Evolutionary conservation across 2,329 filamentous ascomycete species (phyloP).

Genomic region (Cladophialophora psammophila): DNA sequence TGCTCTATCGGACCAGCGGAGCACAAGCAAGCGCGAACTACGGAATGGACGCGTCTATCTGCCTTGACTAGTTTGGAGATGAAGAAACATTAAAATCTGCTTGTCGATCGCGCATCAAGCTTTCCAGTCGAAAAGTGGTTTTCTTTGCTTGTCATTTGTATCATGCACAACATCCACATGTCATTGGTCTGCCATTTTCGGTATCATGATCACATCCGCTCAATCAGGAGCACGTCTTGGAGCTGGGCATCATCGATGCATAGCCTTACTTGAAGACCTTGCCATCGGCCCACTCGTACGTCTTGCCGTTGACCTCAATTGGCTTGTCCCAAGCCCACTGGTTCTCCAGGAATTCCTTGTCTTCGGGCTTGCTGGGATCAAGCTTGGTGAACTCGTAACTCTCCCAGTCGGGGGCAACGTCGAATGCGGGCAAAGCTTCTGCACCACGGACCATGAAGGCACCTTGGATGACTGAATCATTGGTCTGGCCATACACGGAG

Average conservation of each 20-base stretch:
- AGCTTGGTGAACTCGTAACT: conserved; percentile 97
- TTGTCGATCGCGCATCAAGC: not conserved
- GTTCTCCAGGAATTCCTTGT: conserved; percentile 84
- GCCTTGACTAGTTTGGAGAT: not conserved
- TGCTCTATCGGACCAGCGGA: not conserved
- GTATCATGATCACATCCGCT: conserved; percentile 9
- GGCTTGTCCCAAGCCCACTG: conserved; percentile 94
- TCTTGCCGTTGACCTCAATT: conserved; percentile 81
- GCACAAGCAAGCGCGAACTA: not conserved
- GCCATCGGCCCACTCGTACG: conserved; percentile 85
- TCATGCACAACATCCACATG: conserved; percentile 4
- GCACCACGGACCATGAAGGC: conserved; percentile 95
- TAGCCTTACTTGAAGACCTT: conserved; percentile 96
- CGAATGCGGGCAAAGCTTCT: conserved; percentile 83
- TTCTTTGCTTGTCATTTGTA: not conserved
- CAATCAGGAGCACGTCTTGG: conserved; percentile 4
- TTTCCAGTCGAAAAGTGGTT: not conserved
- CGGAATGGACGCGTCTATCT: not conserved
- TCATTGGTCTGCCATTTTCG: conserved; percentile 1
- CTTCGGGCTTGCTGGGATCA: conserved; percentile 82
- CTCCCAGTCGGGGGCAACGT: conserved; percentile 97
- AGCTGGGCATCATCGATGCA: not conserved
- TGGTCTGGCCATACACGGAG: conserved; percentile 87
- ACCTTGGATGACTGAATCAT: conserved; percentile 89
- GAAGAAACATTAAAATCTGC: conserved; percentile 1